phyloP scores from a whole-genome alignment of 1,284 basidiomycete species.

The Melampsora americana region DNA sequence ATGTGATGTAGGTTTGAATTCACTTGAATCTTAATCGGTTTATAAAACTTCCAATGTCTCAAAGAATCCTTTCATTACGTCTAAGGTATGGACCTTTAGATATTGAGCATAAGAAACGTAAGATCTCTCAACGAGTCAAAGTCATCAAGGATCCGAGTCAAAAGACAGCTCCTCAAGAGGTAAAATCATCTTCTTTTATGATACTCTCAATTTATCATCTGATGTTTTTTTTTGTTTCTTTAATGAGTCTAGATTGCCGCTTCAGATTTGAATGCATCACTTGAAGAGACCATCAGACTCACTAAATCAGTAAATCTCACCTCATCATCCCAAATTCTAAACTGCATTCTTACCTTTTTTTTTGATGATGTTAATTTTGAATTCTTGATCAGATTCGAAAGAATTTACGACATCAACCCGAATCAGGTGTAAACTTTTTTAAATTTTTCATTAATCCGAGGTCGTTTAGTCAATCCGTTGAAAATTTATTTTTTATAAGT shows the following conservation, averaged over 20 bases:
- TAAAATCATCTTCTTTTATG: background rate
- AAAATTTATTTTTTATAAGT: slow-evolving; percentile 88
- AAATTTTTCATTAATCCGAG: slow-evolving; percentile 77
- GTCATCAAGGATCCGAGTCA: background rate
- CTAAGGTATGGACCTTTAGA: slow-evolving; percentile 35
- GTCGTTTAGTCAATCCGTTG: slow-evolving; percentile 84
- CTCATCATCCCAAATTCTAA: background rate
- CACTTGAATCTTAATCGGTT: background rate
- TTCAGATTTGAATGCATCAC: slow-evolving; percentile 49
- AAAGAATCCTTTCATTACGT: background rate
- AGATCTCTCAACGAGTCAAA: background rate
- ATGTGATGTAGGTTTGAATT: slow-evolving; percentile 23
- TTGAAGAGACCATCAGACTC: slow-evolving; percentile 49
- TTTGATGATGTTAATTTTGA: slow-evolving; percentile 2
- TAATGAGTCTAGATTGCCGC: slow-evolving; percentile 47
- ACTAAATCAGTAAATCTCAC: slow-evolving; percentile 47
- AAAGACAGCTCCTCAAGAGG: background rate
- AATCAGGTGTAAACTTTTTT: slow-evolving; percentile 67
- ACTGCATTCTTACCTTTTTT: slow-evolving; percentile 39
- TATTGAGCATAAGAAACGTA: slow-evolving; percentile 33
- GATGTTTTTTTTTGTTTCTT: slow-evolving; percentile 8
- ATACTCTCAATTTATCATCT: background rate
- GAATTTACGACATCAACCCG: slow-evolving; percentile 41
- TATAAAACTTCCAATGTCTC: background rate
- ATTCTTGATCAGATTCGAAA: too few relatives aligned